Evolutionary conservation across 2,329 filamentous ascomycete species (phyloP).

Genomic region (Ophiocordyceps robertsii): DNA sequence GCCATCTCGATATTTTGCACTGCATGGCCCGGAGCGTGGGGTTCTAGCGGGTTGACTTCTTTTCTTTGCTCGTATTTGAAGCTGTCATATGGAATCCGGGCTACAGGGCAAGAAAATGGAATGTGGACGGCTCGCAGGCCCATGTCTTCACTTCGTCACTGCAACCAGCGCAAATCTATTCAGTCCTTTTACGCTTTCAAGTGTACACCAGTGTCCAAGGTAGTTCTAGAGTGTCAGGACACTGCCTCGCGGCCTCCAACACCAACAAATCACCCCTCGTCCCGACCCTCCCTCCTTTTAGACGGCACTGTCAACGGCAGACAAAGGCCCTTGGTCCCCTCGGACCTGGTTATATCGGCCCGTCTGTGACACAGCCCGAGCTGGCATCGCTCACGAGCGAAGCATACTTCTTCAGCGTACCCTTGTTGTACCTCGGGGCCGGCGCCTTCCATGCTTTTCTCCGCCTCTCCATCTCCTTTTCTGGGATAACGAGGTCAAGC

Average conservation of each 20-base stretch:
- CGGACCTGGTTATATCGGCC: conserved; percentile 10
- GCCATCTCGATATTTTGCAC: too few species aligned
- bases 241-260: background rate
- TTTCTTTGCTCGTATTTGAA: too few species aligned
- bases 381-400: conserved; percentile 43
- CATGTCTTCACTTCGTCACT: too few species aligned
- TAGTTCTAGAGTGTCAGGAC: background rate
- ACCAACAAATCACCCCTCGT: background rate
- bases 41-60: too few species aligned
- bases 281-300: background rate
- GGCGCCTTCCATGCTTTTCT: conserved; percentile 50
- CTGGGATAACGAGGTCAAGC: conserved; percentile 53
- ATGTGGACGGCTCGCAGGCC: too few species aligned
- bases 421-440: conserved; percentile 41
- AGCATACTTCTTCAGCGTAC: conserved; percentile 61
- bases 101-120: background rate
- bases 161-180: background rate
- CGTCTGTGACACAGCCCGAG: conserved; percentile 44
- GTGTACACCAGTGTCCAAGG: background rate
- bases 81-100: too few species aligned
- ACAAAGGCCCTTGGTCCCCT: background rate
- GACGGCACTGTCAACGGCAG: background rate
- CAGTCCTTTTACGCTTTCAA: background rate
- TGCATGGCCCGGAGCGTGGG: too few species aligned
- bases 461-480: conserved; percentile 48